Evolutionary conservation across 495 filamentous ascomycete species (phyloP).

Genomic region (Aspergillus conjunctus): DNA sequence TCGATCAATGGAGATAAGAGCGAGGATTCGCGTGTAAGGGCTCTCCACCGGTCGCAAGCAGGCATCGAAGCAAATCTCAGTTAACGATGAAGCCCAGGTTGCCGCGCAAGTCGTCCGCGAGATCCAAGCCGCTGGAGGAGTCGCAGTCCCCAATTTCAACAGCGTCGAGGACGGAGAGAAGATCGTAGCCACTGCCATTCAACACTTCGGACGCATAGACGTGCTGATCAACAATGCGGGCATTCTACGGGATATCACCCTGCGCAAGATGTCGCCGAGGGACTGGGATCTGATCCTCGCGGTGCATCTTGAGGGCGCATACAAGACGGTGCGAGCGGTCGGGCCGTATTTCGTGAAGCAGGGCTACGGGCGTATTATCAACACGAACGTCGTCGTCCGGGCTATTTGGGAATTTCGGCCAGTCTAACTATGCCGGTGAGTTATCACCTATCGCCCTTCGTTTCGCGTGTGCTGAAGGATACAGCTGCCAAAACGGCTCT

Average conservation of each 20-base stretch:
- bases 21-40: constrained; percentile 37
- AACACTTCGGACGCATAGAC: constrained; percentile 89
- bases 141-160: constrained; percentile 97
- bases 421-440: constrained; percentile 88
- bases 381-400: constrained; percentile 93
- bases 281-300: constrained; percentile 95
- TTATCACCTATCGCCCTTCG: neutral
- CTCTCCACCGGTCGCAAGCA: no score
- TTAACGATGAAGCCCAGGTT: constrained; percentile 57
- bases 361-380: constrained; percentile 95
- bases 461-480: constrained; percentile 6
- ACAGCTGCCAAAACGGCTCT: constrained; percentile 88
- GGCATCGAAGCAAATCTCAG: no score
- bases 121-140: constrained; percentile 87
- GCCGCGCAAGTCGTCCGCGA: constrained; percentile 95
- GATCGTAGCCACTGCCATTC: constrained; percentile 95
- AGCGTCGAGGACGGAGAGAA: constrained; percentile 90
- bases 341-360: constrained; percentile 98
- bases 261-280: constrained; percentile 96
- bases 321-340: constrained; percentile 88
- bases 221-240: constrained; percentile 97
- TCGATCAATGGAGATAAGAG: constrained; percentile 96
- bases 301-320: constrained; percentile 92
- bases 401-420: constrained; percentile 93
- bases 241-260: constrained; percentile 92